phyloP scores from a whole-genome alignment of 495 filamentous ascomycete species.

The Podospora appendiculata region DNA sequence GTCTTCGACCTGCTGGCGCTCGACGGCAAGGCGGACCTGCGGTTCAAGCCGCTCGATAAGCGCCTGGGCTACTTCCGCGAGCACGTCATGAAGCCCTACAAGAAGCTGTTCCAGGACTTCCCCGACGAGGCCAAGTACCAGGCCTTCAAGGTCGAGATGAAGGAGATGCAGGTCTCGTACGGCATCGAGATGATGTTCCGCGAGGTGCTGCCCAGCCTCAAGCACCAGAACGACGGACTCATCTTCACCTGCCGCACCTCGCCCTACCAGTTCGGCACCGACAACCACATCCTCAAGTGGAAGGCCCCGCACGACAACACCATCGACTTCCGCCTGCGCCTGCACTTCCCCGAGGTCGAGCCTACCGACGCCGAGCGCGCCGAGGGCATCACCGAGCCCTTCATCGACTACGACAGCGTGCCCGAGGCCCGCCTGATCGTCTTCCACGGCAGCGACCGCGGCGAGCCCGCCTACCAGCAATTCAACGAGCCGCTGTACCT shows the following conservation, averaged over 20 bases:
- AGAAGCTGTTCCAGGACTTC: constrained; percentile 56
- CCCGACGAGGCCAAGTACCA: constrained; percentile 62
- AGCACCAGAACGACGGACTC: constrained; percentile 90
- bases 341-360: constrained; percentile 67
- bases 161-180: constrained; percentile 81
- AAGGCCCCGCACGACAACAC: constrained; percentile 90
- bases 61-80: constrained; percentile 79
- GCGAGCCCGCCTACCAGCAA: constrained; percentile 45
- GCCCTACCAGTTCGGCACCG: constrained; percentile 82
- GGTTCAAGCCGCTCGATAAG: constrained; percentile 70
- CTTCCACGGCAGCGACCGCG: constrained; percentile 39
- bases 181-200: constrained; percentile 86
- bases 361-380: constrained; percentile 60
- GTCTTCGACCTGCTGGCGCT: constrained; percentile 90
- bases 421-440: constrained; percentile 43
- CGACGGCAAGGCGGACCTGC: constrained; percentile 67
- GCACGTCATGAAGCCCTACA: constrained; percentile 72
- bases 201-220: constrained; percentile 70
- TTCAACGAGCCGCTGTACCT: constrained; percentile 59
- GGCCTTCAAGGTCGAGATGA: constrained; percentile 75
- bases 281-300: constrained; percentile 93
- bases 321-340: constrained; percentile 75
- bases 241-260: constrained; percentile 90
- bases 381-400: constrained; percentile 48
- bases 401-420: constrained; percentile 46